phyloP scores from a whole-genome alignment of 805 yeast genomes.

The Alloascoidea hylecoeti region DNA sequence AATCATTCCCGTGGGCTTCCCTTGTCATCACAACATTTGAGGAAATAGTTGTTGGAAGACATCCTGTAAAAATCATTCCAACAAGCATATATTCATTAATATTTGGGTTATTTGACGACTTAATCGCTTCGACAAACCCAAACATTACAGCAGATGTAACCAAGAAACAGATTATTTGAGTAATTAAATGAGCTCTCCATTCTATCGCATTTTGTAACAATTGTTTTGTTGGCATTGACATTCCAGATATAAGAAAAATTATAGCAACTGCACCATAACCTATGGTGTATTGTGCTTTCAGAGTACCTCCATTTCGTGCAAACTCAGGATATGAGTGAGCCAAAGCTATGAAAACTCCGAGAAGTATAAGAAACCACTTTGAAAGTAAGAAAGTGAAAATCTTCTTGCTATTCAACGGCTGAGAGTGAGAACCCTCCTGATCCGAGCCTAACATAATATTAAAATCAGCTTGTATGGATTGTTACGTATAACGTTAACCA shows the following conservation, averaged over 20 bases:
- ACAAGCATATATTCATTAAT: slow-evolving; percentile 69
- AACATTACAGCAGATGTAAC: slow-evolving; percentile 58
- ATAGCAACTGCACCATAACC: slow-evolving; percentile 81
- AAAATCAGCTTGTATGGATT: too few relatives aligned
- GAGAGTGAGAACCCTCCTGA: too few relatives aligned
- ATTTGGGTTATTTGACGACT: slow-evolving; percentile 35
- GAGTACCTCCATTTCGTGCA: slow-evolving; percentile 71
- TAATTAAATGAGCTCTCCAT: slow-evolving; percentile 76
- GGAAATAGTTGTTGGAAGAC: slow-evolving; percentile 86
- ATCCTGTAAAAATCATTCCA: slow-evolving; percentile 70
- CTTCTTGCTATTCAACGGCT: too few relatives aligned
- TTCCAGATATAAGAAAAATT: slow-evolving; percentile 70
- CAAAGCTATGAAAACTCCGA: slow-evolving; percentile 61
- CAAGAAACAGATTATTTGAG: slow-evolving; percentile 52
- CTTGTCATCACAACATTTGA: slow-evolving; percentile 90
- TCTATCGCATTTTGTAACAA: slow-evolving; percentile 48
- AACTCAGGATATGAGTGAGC: slow-evolving; percentile 72
- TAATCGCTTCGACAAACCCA: slow-evolving; percentile 60
- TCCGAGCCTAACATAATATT: too few relatives aligned
- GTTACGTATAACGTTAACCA: too few relatives aligned
- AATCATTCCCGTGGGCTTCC: slow-evolving; percentile 71
- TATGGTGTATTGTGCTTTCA: slow-evolving; percentile 62
- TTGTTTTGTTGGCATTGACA: slow-evolving; percentile 56
- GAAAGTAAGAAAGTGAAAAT: slow-evolving; percentile 5
- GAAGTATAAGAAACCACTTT: slow-evolving; percentile 67